phyloP scores from a whole-genome alignment of 1,284 basidiomycete species.

The Pholiota adiposa region DNA sequence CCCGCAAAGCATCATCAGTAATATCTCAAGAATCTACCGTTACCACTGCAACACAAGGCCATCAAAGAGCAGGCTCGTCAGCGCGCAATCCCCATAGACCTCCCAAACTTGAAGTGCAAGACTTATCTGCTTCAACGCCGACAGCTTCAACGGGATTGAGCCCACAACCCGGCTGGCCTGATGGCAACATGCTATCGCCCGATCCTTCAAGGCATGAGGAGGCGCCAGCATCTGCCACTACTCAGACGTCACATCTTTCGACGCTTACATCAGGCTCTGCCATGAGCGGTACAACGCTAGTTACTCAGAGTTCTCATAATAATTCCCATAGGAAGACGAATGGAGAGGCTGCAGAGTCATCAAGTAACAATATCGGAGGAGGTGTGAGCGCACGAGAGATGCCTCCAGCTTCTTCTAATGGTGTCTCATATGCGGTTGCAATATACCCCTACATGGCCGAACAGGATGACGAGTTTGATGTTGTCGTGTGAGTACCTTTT shows the following conservation, averaged over 20 bases:
- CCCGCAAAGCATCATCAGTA: slow-evolving; percentile 69
- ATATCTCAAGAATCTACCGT: slow-evolving; percentile 44
- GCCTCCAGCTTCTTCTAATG: slow-evolving; percentile 48
- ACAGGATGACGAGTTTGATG: slow-evolving; percentile 97
- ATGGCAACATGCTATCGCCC: slow-evolving; percentile 63
- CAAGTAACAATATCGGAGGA: slow-evolving; percentile 22
- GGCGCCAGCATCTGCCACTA: slow-evolving; percentile 32
- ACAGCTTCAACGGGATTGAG: slow-evolving; percentile 54
- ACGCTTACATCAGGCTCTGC: slow-evolving; percentile 26
- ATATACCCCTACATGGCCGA: slow-evolving; percentile 97
- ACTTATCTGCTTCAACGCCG: slow-evolving; percentile 45
- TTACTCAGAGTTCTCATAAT: slow-evolving; percentile 21
- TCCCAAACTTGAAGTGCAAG: slow-evolving; percentile 68
- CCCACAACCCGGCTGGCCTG: slow-evolving; percentile 76
- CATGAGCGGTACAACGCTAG: slow-evolving; percentile 31
- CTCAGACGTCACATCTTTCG: slow-evolving; percentile 26
- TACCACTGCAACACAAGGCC: slow-evolving; percentile 43
- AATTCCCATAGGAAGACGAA: slow-evolving; percentile 15
- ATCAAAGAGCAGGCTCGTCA: slow-evolving; percentile 42
- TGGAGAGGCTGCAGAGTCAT: slow-evolving; percentile 25
- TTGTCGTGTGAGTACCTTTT: slow-evolving; percentile 78
- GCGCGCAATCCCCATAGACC: slow-evolving; percentile 52
- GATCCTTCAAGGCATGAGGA: slow-evolving; percentile 48
- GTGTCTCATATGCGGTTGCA: slow-evolving; percentile 87
- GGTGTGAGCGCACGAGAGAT: slow-evolving; percentile 32